Evolutionary conservation across 306 rosid species (phyloP).

Genomic region (Inga laurina): DNA sequence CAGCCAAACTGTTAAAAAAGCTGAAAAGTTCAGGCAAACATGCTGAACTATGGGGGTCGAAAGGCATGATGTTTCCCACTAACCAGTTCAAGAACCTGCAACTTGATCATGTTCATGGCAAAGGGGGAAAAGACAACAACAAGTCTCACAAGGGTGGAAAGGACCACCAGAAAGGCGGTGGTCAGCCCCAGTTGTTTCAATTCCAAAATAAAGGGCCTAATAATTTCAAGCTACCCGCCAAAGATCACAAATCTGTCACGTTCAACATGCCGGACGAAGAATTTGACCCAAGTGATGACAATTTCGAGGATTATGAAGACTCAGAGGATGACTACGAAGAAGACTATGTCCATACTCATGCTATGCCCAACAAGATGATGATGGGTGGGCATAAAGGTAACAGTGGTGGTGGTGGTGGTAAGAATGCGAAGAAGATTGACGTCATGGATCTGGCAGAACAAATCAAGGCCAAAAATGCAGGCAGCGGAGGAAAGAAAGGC

Average conservation of each 20-base stretch:
- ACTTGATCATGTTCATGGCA: slow-evolving; percentile 28
- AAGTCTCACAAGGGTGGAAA: slow-evolving; percentile 56
- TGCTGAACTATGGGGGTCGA: slow-evolving; percentile 71
- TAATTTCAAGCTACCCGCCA: slow-evolving; percentile 36
- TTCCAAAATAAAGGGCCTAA: slow-evolving; percentile 57
- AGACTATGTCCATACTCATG: not conserved
- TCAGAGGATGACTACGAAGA: slow-evolving; percentile 44
- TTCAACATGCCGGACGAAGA: slow-evolving; percentile 61
- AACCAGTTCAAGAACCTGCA: slow-evolving; percentile 76
- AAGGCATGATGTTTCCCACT: slow-evolving; percentile 41
- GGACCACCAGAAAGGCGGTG: slow-evolving; percentile 38
- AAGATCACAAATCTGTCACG: slow-evolving; percentile 73
- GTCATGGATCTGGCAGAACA: slow-evolving; percentile 57
- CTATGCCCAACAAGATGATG: slow-evolving; percentile 9
- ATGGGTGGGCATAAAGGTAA: slow-evolving; percentile 44
- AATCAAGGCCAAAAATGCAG: slow-evolving; percentile 59
- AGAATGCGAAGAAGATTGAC: slow-evolving; percentile 62
- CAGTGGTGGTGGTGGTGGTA: slow-evolving; percentile 33
- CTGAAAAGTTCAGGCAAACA: slow-evolving; percentile 65
- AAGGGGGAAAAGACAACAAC: slow-evolving; percentile 55
- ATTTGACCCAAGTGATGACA: slow-evolving; percentile 59
- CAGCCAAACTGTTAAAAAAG: slow-evolving; percentile 52
- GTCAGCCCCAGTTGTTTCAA: slow-evolving; percentile 41
- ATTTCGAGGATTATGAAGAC: slow-evolving; percentile 41
- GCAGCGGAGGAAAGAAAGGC: slow-evolving; percentile 50